These are phyloP conservation scores for Colletotrichum viniferum DNA, from an alignment of 2,329 filamentous ascomycete genomes.

Conservation along the genomic window DNA sequence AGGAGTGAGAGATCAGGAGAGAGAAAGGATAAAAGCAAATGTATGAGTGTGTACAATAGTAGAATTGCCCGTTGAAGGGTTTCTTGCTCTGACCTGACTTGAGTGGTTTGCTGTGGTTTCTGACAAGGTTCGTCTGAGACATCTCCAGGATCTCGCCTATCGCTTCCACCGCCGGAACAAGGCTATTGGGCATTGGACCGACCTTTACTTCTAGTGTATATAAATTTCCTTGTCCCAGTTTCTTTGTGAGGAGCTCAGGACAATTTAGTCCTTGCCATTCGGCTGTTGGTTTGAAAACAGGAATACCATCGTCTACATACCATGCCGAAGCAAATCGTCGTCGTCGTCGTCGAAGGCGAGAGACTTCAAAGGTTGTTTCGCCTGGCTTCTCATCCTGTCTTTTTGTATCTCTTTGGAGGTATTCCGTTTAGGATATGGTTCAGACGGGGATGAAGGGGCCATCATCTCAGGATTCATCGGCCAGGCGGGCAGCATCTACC, in stretches of 20 bases:
- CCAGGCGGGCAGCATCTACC: fast-evolving
- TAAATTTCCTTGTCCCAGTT: fast-evolving
- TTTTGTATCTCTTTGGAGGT: fast-evolving
- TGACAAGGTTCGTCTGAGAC: background rate
- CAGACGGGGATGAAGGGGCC: fast-evolving
- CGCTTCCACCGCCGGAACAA: too few relatives aligned
- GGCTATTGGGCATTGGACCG: too few relatives aligned
- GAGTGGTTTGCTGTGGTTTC: too few relatives aligned
- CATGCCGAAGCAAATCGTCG: background rate
- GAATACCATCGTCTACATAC: background rate
- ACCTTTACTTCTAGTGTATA: background rate
- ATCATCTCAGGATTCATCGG: background rate
- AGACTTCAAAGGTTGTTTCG: too few relatives aligned
- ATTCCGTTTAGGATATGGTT: fast-evolving
- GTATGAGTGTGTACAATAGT: background rate
- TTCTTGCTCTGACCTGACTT: background rate
- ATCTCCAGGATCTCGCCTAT: too few relatives aligned
- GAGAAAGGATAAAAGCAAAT: background rate
- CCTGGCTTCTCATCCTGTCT: background rate
- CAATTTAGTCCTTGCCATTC: too few relatives aligned
- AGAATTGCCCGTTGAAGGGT: background rate
- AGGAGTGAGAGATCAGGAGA: background rate
- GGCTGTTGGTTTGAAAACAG: background rate
- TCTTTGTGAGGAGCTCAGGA: background rate
- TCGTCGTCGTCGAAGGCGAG: too few relatives aligned